Conservation (phyloP, 2,329 filamentous ascomycete genomes). For the Ceratocystiopsis brevicomis region DNA sequence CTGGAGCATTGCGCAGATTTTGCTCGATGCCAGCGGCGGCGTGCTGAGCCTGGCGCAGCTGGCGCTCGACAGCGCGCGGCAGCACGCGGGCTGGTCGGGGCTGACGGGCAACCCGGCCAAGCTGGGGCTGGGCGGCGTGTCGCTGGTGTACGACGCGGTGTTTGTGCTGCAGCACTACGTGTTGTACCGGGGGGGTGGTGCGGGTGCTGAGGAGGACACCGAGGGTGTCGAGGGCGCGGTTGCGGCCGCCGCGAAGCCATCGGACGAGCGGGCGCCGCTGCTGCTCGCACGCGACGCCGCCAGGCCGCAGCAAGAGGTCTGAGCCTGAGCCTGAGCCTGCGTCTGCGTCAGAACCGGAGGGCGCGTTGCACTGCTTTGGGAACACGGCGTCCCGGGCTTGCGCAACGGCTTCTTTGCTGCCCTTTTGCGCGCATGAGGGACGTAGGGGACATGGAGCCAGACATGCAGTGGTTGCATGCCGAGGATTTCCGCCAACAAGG, state of each 20-base stretch:
- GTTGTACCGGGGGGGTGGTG: conserved; percentile 35
- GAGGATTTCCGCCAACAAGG: no score
- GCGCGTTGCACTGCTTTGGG: no score
- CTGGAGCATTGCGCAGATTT: conserved; percentile 71
- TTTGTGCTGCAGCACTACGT: conserved; percentile 84
- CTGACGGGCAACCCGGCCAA: conserved; percentile 86
- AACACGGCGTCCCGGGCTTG: no score
- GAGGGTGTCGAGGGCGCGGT: conserved; percentile 1
- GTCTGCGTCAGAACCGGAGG: no score
- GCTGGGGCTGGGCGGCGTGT: conserved; percentile 68
- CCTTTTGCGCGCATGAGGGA: no score
- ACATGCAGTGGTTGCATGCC: no score
- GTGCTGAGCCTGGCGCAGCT: conserved; percentile 67
- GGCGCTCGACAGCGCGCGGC: conserved; percentile 64
- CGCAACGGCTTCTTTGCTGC: no score
- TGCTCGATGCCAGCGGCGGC: conserved; percentile 69
- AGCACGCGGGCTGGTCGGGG: conserved; percentile 66
- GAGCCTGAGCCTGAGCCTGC: no score
- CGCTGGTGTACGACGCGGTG: conserved; percentile 66
- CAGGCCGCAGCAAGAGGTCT: no score
- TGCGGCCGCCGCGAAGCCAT: neutral
- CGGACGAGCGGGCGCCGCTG: no score
- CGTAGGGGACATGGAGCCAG: no score
- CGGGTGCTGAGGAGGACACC: conserved; percentile 7
- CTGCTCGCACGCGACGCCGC: no score